Conservation (phyloP, 1,284 basidiomycete genomes). For the Rhodofomes roseus region DNA sequence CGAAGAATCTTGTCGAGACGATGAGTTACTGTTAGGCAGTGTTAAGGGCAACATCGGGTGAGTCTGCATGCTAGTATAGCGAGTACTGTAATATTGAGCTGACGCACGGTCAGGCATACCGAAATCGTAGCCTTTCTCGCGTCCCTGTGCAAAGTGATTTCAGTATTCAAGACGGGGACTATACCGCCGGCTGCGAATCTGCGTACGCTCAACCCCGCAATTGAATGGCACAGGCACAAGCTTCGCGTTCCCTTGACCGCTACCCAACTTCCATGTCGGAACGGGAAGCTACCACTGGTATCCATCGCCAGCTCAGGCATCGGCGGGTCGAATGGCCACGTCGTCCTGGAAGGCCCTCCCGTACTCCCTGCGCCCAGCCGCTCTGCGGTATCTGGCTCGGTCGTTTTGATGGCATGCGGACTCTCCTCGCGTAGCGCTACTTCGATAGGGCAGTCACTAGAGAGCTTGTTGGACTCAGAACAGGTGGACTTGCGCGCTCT, state of each 20-base stretch:
- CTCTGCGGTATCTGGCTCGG: constrained; percentile 7
- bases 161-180: constrained; percentile 31
- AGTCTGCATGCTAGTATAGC: constrained; percentile 7
- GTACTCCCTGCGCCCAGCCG: not conserved
- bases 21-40: constrained; percentile 37
- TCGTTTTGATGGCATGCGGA: constrained; percentile 34
- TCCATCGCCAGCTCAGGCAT: constrained; percentile 42
- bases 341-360: constrained; percentile 34
- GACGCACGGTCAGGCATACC: constrained; percentile 34
- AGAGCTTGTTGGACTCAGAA: constrained; percentile 26
- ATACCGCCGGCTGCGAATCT: constrained; percentile 41
- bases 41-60: constrained; percentile 47
- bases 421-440: constrained; percentile 29
- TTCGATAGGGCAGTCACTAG: constrained; percentile 3
- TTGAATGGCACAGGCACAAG: constrained; percentile 34
- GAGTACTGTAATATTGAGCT: constrained; percentile 35
- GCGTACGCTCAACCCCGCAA: constrained; percentile 31
- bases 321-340: constrained; percentile 40
- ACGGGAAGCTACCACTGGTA: constrained; percentile 20
- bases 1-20: constrained; percentile 27
- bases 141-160: constrained; percentile 39
- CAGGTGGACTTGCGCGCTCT: constrained; percentile 5
- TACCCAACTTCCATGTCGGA: constrained; percentile 28
- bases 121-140: constrained; percentile 42
- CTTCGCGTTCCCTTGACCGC: constrained; percentile 23